These are phyloP conservation scores for Sicyos edulis DNA, from an alignment of 306 rosid species.

Conservation along the genomic window DNA sequence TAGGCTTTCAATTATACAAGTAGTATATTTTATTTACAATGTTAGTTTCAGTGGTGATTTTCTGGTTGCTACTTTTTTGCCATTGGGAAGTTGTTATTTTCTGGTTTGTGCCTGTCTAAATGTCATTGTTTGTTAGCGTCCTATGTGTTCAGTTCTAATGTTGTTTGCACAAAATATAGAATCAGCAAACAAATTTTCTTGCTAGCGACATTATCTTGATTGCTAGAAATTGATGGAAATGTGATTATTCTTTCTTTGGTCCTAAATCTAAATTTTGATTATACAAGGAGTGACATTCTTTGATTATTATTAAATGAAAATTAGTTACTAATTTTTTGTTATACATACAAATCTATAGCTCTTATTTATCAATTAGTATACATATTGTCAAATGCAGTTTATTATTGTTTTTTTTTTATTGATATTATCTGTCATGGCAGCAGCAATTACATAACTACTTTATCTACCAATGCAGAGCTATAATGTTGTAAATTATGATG, in stretches of 20 bases:
- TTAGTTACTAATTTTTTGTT: too few relatives aligned
- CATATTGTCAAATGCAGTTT: neutral
- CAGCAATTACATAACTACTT: neutral
- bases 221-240: neutral
- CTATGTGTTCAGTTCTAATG: neutral
- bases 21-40: too few relatives aligned
- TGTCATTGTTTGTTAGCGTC: neutral
- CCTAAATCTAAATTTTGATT: neutral
- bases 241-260: neutral
- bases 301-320: too few relatives aligned
- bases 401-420: neutral
- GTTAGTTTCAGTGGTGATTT: too few relatives aligned
- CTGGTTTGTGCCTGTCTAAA: neutral
- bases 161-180: neutral
- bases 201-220: too few relatives aligned
- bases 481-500: conserved; percentile 73
- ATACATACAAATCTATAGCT: too few relatives aligned
- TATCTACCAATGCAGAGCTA: conserved; percentile 49
- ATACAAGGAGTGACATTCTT: too few relatives aligned
- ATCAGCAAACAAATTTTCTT: too few relatives aligned
- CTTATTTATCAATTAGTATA: neutral
- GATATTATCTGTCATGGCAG: neutral
- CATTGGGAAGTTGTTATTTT: neutral
- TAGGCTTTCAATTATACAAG: too few relatives aligned
- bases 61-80: too few relatives aligned